Base-by-base conservation (phyloP, 257 asterid genomes). In the Solanum lycopersicoides region DNA sequence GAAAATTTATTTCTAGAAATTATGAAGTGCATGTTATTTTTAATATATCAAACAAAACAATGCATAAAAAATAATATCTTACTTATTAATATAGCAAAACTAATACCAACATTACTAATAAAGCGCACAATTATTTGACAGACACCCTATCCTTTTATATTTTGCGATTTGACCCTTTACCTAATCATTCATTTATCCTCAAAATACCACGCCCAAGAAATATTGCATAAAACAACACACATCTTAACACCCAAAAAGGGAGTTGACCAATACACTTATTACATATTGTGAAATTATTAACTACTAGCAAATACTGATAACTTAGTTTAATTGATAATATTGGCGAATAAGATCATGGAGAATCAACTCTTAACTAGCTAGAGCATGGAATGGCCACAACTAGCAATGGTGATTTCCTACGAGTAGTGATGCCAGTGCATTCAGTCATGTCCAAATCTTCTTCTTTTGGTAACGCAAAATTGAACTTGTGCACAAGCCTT, bases 391-490 rank as follows among this genome's bases (percentile, higher is more conserved):
- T 89, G 63, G 90, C 90, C 8, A 86, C 88, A 2, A 76, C 92
- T 21, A 72, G 47, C 18, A 94, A 45, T 83, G 94, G 95, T 50
- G 45, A 8, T 34, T 86, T 91, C 66, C 47, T 91, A 18, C 79
- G 92, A 15, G 91, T 32, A 2, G 88, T 82, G 4, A 92, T 6
- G 7, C 95, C 96, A 16, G 2, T 23, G 16, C 30, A 23, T 83
- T 93, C 98, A 44, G 63, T 69, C 93, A 91, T 89, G 79, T 94
- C 95, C 85, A 93, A 44, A 60, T 92, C 89, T 56, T 90, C 86
- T 6, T 89, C 94, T 32, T 86, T 20, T 20, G 92, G 92, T 88
- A 87, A 56, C 14, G 39, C 75, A 34, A 89, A 91, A 69, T 91
- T 39, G 28, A 94, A 93, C 16, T 88, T 87, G 53, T 87, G 90